Base-by-base conservation (phyloP, 2,329 filamentous ascomycete species). In the Cytospora piceicola region DNA sequence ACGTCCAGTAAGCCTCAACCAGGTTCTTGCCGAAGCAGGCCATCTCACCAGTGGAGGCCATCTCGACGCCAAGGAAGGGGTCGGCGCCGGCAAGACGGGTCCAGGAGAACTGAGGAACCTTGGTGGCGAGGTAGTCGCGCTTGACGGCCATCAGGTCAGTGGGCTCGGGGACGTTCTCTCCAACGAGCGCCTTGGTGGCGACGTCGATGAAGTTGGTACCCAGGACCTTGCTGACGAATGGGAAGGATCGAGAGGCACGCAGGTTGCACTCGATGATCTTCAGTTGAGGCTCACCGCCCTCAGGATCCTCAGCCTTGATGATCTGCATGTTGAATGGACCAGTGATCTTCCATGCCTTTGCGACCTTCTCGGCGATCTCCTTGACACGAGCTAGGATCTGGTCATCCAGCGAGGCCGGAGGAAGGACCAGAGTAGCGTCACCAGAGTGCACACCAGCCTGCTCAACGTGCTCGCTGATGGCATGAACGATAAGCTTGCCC, bases 311-410 rank as follows among this genome's bases (percentile, higher is more conserved):
- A 42, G 91, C 93, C 83, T 96, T 96, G 86, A 99, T 98, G 80
- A 99, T 96, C 77, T 99, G 95, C 94, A 99, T 98, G 86, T 99
- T 99, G 88, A 98, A 99, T 66, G 95, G 95, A 63, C 95, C 95
- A 24, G 93, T 98, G 78, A 98, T 98, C 75, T 86, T 93, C 93
- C 94, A 97, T 57, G 95, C 95, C 80, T 95, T 91, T 71, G 95
- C 95, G 61, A 99, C 94, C 86, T 97, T 98, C 79, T 94, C 80
- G 20, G 95, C 94, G 72, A 99, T 98, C 72, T 92, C 92, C 88
- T 97, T 98, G 75, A 97, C 87, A 68, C 95, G 92, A 70, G 86
- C 87, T 86, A 97, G 91, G 70, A 90, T 91, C 65, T 79, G 80
- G 72, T 90, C 83, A 70, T 96, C 91, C 29, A 98, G 88, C 76